phyloP scores from a whole-genome alignment of 75 land plant genomes.

The Cupressus sempervirens region DNA sequence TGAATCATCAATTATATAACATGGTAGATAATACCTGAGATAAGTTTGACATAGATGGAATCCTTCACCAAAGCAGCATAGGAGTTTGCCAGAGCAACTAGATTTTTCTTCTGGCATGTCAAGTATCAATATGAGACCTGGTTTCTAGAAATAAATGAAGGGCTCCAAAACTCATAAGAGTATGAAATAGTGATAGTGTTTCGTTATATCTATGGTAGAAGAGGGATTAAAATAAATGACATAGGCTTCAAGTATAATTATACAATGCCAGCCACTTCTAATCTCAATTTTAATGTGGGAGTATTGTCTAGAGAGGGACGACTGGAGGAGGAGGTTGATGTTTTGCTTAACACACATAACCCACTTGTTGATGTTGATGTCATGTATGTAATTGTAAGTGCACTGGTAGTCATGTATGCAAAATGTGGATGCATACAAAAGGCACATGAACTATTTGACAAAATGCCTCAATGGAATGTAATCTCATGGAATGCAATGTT shows the following conservation, averaged over 20 bases:
- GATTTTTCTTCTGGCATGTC: background rate
- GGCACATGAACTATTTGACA: slow-evolving; percentile 23
- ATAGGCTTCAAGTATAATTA: background rate
- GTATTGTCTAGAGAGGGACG: too few relatives aligned
- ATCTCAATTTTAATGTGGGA: too few relatives aligned
- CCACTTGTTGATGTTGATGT: too few relatives aligned
- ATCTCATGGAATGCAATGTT: slow-evolving; percentile 49
- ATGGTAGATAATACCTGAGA: background rate
- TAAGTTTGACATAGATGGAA: background rate
- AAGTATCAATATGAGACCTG: background rate
- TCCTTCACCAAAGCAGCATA: background rate
- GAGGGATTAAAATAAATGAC: background rate
- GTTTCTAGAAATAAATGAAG: background rate
- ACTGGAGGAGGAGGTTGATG: too few relatives aligned
- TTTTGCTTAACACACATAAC: too few relatives aligned
- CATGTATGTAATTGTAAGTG: background rate
- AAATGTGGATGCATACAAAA: slow-evolving; percentile 31
- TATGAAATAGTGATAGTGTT: background rate
- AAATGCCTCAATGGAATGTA: slow-evolving; percentile 17
- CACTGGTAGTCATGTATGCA: slow-evolving; percentile 42
- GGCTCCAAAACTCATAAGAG: background rate
- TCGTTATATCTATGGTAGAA: background rate
- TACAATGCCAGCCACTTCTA: too few relatives aligned
- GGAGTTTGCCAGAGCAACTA: background rate
- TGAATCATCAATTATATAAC: background rate